Conservation (phyloP, 148 eudicot species). For the Chenopodium suecicum region DNA sequence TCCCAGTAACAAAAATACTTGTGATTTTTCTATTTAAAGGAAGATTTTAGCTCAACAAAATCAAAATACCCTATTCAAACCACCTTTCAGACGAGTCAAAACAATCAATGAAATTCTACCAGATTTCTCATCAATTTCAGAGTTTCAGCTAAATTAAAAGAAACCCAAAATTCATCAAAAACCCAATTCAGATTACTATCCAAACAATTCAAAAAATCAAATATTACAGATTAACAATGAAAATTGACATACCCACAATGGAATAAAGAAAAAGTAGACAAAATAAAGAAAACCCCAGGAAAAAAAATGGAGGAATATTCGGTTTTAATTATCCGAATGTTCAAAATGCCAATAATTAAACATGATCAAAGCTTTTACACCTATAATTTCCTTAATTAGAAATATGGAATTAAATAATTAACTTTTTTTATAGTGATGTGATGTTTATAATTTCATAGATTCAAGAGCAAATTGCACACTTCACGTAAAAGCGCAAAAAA, state of each 20-base stretch:
- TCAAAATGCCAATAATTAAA: slow-evolving; percentile 14
- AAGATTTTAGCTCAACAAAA: background rate
- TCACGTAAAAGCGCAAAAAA: background rate
- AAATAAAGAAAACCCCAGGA: background rate
- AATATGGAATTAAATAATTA: background rate
- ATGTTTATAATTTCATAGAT: background rate
- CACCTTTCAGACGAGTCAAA: background rate
- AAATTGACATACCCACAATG: slow-evolving; percentile 2
- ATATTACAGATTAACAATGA: background rate
- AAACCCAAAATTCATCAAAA: slow-evolving; percentile 10
- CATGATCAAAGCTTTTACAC: background rate
- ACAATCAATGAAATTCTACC: background rate
- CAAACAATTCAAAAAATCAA: background rate
- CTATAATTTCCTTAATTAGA: background rate
- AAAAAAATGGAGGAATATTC: slow-evolving; percentile 13
- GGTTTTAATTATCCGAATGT: slow-evolving; percentile 22
- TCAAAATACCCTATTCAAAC: slow-evolving; percentile 10
- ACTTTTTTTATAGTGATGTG: background rate
- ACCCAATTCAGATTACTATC: slow-evolving; percentile 16
- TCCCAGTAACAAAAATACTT: background rate
- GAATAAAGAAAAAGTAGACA: background rate
- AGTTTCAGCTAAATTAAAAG: slow-evolving; percentile 11
- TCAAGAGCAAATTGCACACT: background rate
- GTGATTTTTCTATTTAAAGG: background rate
- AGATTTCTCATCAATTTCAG: background rate